phyloP scores from a whole-genome alignment of 2,329 filamentous ascomycete genomes.

The Exophiala viscosa region DNA sequence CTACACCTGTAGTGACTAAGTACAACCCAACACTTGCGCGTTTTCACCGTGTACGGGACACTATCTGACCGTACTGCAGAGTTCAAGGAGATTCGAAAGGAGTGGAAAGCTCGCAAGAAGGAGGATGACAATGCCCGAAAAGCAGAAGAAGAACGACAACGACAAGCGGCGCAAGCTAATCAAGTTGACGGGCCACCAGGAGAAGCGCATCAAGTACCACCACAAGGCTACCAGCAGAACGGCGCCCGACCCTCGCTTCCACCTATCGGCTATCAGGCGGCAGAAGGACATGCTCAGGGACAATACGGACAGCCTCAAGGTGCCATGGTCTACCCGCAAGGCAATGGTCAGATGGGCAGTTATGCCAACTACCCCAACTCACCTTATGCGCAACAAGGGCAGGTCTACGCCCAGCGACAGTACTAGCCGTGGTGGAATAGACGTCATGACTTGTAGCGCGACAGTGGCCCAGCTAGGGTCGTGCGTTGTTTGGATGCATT shows the following conservation, averaged over 20 bases:
- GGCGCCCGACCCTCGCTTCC: slow-evolving; percentile 64
- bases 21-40: neutral
- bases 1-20: neutral
- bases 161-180: slow-evolving; percentile 55
- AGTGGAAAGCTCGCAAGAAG: slow-evolving; percentile 99
- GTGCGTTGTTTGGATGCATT: slow-evolving; percentile 10
- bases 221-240: slow-evolving; percentile 42
- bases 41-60: neutral
- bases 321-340: slow-evolving; percentile 44
- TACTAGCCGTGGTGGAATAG: slow-evolving; percentile 28
- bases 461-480: slow-evolving; percentile 4
- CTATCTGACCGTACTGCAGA: slow-evolving; percentile 52
- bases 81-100: slow-evolving; percentile 98
- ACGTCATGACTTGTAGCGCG: neutral
- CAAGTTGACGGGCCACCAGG: slow-evolving; percentile 48
- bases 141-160: slow-evolving; percentile 76
- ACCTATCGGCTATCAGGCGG: slow-evolving; percentile 68
- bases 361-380: slow-evolving; percentile 51
- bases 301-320: slow-evolving; percentile 58
- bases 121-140: slow-evolving; percentile 90
- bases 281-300: slow-evolving; percentile 51
- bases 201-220: slow-evolving; percentile 41
- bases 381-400: slow-evolving; percentile 47
- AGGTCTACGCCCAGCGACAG: slow-evolving; percentile 51
- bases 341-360: slow-evolving; percentile 45